Conservation (phyloP, 495 filamentous ascomycete genomes). For the Aspergillus affinis region DNA sequence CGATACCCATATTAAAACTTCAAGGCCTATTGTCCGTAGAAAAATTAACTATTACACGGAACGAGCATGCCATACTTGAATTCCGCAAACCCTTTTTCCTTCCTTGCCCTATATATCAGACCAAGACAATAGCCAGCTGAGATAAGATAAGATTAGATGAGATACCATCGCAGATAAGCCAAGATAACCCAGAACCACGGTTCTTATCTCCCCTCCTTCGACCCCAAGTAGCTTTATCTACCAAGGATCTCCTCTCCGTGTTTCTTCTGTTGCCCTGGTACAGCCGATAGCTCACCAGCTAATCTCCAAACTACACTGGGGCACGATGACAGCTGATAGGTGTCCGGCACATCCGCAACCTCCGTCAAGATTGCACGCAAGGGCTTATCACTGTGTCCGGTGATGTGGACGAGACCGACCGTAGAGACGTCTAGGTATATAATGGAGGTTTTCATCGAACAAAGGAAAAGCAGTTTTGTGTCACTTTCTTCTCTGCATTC, state of each 20-base stretch:
- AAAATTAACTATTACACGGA: too few relatives aligned
- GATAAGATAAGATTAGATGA: neutral
- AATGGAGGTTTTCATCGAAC: neutral
- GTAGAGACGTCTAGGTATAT: neutral
- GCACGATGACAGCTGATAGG: neutral
- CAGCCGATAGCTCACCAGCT: neutral
- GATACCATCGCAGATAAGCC: neutral
- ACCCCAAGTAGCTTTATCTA: neutral
- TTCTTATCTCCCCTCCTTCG: neutral
- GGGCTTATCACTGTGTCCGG: neutral
- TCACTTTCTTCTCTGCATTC: neutral
- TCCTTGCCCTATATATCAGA: too few relatives aligned
- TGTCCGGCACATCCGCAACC: neutral
- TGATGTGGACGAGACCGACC: neutral
- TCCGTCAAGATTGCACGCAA: neutral
- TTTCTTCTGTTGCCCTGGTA: neutral
- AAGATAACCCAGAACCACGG: neutral
- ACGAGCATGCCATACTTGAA: too few relatives aligned
- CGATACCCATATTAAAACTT: too few relatives aligned
- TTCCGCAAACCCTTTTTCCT: too few relatives aligned
- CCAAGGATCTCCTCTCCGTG: neutral
- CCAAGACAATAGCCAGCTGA: neutral
- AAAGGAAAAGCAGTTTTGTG: neutral
- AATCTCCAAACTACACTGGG: neutral
- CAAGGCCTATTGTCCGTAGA: too few relatives aligned